Evolutionary conservation across 169 alveolate genomes (phyloP).

Genomic region (Plasmodium berghei): DNA sequence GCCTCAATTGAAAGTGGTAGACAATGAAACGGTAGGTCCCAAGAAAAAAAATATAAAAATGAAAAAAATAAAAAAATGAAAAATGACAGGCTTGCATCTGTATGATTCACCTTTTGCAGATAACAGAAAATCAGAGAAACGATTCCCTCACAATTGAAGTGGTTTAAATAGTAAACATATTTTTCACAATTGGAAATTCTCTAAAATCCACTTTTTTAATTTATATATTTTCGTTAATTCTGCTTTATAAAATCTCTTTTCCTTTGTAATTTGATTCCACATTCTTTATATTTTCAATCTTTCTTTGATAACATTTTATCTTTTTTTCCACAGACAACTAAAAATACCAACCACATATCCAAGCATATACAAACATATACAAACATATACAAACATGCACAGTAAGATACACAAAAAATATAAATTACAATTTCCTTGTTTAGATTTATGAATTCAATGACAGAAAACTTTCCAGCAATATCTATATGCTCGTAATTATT

Average conservation of each 20-base stretch:
- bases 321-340: slow-evolving; percentile 33
- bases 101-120: not conserved
- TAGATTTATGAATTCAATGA: slow-evolving; percentile 37
- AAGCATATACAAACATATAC: not conserved
- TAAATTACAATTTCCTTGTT: slow-evolving; percentile 38
- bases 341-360: not conserved
- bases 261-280: slow-evolving; percentile 14
- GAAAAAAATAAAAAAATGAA: not conserved
- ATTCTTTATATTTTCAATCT: slow-evolving; percentile 34
- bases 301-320: slow-evolving; percentile 51
- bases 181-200: not conserved
- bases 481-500: slow-evolving; percentile 54
- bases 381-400: not conserved
- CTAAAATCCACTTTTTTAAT: too few relatives aligned
- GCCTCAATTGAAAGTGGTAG: slow-evolving; percentile 56
- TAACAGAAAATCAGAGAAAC: slow-evolving; percentile 65
- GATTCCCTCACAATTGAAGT: slow-evolving; percentile 59
- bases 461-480: slow-evolving; percentile 5
- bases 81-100: too few relatives aligned
- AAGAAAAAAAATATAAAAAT: slow-evolving; percentile 1
- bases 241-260: not conserved
- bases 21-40: slow-evolving; percentile 54
- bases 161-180: not conserved
- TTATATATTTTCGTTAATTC: slow-evolving; percentile 3
- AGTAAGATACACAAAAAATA: not conserved